Conservation (phyloP, 371 early-diverging fungal species). For the Catenaria anguillulae region DNA sequence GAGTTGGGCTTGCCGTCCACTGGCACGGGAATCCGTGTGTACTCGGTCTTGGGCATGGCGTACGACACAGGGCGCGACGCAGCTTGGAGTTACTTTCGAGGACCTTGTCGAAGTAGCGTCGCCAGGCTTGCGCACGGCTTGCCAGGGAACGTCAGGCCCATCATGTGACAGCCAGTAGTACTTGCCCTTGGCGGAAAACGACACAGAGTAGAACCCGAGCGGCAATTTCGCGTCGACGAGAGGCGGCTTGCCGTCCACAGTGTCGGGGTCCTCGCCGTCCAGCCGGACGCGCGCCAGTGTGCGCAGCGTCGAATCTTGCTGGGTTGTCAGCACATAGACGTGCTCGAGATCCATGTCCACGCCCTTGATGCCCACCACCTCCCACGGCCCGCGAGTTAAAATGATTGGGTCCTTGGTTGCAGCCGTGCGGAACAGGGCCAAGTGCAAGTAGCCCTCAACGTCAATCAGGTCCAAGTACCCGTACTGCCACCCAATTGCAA, state of each 20-base stretch:
- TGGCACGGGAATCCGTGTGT: slow-evolving; percentile 35
- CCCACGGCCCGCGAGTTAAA: slow-evolving; percentile 73
- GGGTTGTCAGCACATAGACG: slow-evolving; percentile 28
- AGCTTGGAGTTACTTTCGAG: no score
- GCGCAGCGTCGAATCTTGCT: slow-evolving; percentile 4
- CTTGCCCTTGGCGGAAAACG: slow-evolving; percentile 55
- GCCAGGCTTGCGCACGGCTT: slow-evolving; percentile 40
- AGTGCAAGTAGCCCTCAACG: slow-evolving; percentile 56
- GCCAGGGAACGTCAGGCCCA: slow-evolving; percentile 81
- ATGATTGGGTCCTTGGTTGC: slow-evolving; percentile 34
- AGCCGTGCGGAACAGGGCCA: slow-evolving; percentile 52
- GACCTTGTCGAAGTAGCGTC: no score
- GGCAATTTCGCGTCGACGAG: slow-evolving; percentile 12
- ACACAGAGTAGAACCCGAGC: slow-evolving; percentile 49
- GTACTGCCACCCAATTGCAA: slow-evolving; percentile 25
- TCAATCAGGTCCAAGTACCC: slow-evolving; percentile 68
- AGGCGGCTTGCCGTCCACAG: slow-evolving; percentile 9
- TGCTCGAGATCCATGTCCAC: slow-evolving; percentile 39
- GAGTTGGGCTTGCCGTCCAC: slow-evolving; percentile 66
- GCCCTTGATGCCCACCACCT: slow-evolving; percentile 50
- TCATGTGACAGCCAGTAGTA: slow-evolving; percentile 60
- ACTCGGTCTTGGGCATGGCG: slow-evolving; percentile 41
- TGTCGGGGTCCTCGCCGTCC: slow-evolving; percentile 15
- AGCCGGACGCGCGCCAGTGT: slow-evolving; percentile 25
- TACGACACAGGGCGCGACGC: no score